These are phyloP conservation scores for Candida sithepensis DNA, from an alignment of 805 yeast genomes.

Conservation along the genomic window DNA sequence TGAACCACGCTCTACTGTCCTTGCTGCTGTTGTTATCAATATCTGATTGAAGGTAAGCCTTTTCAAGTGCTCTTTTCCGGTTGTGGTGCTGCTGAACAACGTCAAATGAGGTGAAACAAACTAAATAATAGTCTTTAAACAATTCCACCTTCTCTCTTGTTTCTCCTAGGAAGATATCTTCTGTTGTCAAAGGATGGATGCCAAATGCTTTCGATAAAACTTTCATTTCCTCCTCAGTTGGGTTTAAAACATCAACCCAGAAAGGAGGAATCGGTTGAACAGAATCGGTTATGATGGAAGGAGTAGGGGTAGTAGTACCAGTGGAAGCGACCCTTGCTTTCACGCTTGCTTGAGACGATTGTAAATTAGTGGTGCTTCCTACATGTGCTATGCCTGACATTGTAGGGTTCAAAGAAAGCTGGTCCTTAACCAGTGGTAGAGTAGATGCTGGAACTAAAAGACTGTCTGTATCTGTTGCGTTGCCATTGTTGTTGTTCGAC, in stretches of 20 bases:
- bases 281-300: constrained; percentile 13
- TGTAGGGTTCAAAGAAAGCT: background rate
- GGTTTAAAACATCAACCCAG: constrained; percentile 91
- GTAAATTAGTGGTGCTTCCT: background rate
- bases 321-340: constrained; percentile 6
- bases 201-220: constrained; percentile 87
- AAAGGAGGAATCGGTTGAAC: constrained; percentile 49
- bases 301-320: constrained; percentile 5
- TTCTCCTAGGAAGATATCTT: constrained; percentile 90
- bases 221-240: constrained; percentile 96
- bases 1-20: constrained; percentile 16
- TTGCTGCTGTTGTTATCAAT: constrained; percentile 15
- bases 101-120: constrained; percentile 83
- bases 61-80: constrained; percentile 25
- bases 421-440: background rate
- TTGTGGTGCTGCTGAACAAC: constrained; percentile 69
- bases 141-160: constrained; percentile 94
- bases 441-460: constrained; percentile 3
- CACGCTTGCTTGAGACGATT: constrained; percentile 13
- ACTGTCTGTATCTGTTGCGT: constrained; percentile 2
- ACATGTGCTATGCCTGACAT: constrained; percentile 3
- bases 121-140: constrained; percentile 81
- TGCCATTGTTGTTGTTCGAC: background rate
- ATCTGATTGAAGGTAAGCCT: constrained; percentile 14
- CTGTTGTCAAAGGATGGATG: constrained; percentile 94